Conservation (phyloP, 805 yeast species). For the Lachancea fermentati region DNA sequence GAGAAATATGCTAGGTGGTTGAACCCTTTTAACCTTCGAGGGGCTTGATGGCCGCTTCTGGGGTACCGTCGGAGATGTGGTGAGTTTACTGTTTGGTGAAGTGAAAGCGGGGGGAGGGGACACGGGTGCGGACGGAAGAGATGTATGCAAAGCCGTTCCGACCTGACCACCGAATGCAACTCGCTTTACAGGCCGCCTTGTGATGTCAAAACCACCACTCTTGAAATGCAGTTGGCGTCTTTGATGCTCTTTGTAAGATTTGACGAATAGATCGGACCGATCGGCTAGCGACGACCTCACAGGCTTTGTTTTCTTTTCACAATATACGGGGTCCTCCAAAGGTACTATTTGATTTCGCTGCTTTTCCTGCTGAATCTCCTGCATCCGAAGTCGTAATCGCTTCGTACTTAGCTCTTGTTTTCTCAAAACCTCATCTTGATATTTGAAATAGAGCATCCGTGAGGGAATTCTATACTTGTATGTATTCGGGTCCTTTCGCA, state of each 20-base stretch:
- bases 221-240: conserved; percentile 19
- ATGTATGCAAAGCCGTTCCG: conserved; percentile 13
- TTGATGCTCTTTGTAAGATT: conserved; percentile 18
- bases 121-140: not conserved
- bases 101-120: not conserved
- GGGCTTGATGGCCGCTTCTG: conserved; percentile 2
- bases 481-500: conserved; percentile 17
- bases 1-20: conserved; percentile 19
- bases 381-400: conserved; percentile 30
- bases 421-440: conserved; percentile 28
- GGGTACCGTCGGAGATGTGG: not conserved
- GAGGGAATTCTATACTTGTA: conserved; percentile 33
- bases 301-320: conserved; percentile 12
- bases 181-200: conserved; percentile 16
- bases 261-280: conserved; percentile 15
- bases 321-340: conserved; percentile 20
- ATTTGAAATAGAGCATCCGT: conserved; percentile 32
- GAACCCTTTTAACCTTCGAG: conserved; percentile 12
- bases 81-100: too few relatives aligned
- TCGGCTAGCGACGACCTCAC: conserved; percentile 4
- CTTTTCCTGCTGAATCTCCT: conserved; percentile 27
- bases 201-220: conserved; percentile 14
- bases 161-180: conserved; percentile 32
- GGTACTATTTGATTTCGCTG: conserved; percentile 28
- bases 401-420: conserved; percentile 34